Percentiles rank a stretch among this genome's conserved stretches.
These are phyloP conservation scores for Pulveroboletus sp. DNA, from an alignment of 768 basidiomycete genomes.

Conservation along the genomic window DNA sequence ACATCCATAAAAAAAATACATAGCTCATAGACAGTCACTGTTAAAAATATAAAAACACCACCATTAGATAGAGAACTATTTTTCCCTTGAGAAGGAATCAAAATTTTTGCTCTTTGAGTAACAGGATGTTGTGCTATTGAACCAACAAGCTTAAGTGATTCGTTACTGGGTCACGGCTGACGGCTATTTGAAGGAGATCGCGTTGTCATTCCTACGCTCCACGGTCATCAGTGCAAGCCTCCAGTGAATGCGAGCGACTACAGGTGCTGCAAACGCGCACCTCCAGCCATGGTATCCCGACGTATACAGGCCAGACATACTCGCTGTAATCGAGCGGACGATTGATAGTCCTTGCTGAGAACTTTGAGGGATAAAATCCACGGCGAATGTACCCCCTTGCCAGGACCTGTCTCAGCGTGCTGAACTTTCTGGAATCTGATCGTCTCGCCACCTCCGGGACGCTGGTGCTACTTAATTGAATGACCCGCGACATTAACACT, in stretches of 20 bases:
- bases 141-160: no score
- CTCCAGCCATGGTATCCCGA: no score
- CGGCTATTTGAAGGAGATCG: neutral
- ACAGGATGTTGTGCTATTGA: no score
- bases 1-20: no score
- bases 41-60: no score
- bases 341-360: constrained; percentile 51
- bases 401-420: neutral
- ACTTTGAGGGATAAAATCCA: constrained; percentile 69
- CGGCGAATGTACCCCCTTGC: constrained; percentile 33
- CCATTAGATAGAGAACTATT: no score
- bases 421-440: neutral
- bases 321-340: constrained; percentile 54
- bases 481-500: neutral
- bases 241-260: neutral
- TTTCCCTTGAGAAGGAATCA: no score
- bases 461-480: no score
- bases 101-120: no score
- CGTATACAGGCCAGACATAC: constrained; percentile 53
- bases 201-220: neutral
- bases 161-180: no score
- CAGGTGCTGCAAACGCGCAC: neutral
- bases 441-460: neutral
- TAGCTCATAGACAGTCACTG: no score
- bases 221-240: neutral